phyloP scores from a whole-genome alignment of 495 filamentous ascomycete genomes.

The Penicillium ucsense region DNA sequence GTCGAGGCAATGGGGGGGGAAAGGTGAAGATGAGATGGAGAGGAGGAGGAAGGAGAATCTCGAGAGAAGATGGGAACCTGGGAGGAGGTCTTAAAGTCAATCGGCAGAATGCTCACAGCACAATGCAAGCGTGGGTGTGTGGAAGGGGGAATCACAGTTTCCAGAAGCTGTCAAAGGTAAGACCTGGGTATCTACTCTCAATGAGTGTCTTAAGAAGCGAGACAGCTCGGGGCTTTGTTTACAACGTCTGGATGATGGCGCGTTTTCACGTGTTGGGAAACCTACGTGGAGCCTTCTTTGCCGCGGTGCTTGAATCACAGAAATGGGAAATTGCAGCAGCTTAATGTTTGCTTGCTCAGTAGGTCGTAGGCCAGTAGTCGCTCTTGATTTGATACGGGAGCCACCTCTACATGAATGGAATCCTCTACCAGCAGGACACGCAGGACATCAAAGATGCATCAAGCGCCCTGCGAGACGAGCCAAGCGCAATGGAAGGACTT shows the following conservation, averaged over 20 bases:
- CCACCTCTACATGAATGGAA: no score
- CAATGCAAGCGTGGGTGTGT: neutral
- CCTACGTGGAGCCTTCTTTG: no score
- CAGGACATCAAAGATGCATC: no score
- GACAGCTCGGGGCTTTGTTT: constrained; percentile 4
- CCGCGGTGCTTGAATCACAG: no score
- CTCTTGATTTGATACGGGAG: no score
- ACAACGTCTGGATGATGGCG: neutral
- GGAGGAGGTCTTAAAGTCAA: neutral
- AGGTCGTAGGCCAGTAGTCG: no score
- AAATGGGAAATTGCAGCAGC: no score
- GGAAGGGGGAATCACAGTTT: constrained; percentile 11
- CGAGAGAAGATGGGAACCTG: neutral
- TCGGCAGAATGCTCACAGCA: neutral
- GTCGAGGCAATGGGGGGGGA: constrained; percentile 1
- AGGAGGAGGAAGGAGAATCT: neutral
- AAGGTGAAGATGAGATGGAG: neutral
- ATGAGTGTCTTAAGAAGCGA: constrained; percentile 6
- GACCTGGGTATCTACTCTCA: neutral
- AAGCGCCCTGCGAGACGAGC: no score
- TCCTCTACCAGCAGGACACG: no score
- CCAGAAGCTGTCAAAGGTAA: constrained; percentile 12
- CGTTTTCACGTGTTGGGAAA: no score
- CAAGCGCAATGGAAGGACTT: no score
- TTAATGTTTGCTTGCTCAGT: no score